Percentiles rank a stretch among this genome's conserved stretches.
Conservation (phyloP, 208 protist genomes). For the Crithidia mellificae region DNA sequence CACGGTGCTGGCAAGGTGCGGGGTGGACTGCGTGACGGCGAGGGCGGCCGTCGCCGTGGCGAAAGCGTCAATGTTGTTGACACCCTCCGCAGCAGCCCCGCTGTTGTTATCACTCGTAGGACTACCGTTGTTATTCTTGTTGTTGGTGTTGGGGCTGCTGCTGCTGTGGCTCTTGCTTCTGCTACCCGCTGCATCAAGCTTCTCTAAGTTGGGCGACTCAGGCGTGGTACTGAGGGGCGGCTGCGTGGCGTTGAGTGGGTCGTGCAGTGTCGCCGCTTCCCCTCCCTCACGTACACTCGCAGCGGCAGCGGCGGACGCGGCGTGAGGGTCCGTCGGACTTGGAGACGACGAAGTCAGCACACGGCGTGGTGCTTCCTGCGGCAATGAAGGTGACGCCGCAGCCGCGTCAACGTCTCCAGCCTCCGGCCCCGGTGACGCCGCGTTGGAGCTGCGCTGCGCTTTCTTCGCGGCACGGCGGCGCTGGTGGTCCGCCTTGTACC, state of each 20-base stretch:
- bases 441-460: constrained; percentile 17
- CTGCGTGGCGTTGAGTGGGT: background rate
- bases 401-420: background rate
- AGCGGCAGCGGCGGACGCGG: too few species aligned
- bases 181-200: too few species aligned
- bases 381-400: too few species aligned
- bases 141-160: too few species aligned
- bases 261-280: too few species aligned
- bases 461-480: constrained; percentile 30
- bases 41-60: background rate
- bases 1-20: constrained; percentile 21
- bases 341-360: background rate
- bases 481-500: constrained; percentile 28
- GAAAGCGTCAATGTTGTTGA: background rate
- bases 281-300: too few species aligned
- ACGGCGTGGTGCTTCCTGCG: background rate
- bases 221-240: constrained; percentile 7
- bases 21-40: constrained; percentile 14
- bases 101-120: too few species aligned
- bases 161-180: too few species aligned
- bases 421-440: background rate
- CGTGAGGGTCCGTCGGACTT: background rate
- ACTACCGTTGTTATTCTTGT: too few species aligned
- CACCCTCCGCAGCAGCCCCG: background rate
- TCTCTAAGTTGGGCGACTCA: background rate